A percentile compares a stretch with the other conserved stretches of the same genome.
Conservation (phyloP, 2,329 filamentous ascomycete species). For the Hymenoscyphus albidus region DNA sequence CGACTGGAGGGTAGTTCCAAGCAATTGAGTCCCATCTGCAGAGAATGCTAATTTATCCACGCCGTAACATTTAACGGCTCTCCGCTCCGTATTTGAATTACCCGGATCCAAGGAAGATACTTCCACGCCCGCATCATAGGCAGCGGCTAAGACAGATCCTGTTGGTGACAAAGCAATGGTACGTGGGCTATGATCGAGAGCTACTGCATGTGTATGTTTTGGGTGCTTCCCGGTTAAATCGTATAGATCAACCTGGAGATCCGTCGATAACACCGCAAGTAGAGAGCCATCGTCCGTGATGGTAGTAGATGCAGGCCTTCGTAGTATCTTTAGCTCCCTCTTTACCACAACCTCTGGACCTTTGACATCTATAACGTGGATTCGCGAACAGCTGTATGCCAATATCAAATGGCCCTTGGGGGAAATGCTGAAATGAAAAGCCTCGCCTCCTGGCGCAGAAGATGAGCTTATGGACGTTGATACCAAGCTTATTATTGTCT, state of each 20-base stretch:
- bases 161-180: conserved; percentile 78
- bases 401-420: conserved; percentile 70
- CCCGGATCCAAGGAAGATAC: conserved; percentile 69
- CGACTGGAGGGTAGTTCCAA: conserved; percentile 68
- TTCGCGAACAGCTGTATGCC: conserved; percentile 80
- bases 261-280: conserved; percentile 74
- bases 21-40: conserved; percentile 70
- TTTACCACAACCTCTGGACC: conserved; percentile 58
- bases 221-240: conserved; percentile 62
- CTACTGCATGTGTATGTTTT: conserved; percentile 68
- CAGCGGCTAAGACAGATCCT: conserved; percentile 76
- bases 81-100: conserved; percentile 61
- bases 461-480: conserved; percentile 82
- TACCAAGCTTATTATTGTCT: conserved; percentile 73
- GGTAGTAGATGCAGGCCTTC: conserved; percentile 71
- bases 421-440: conserved; percentile 79
- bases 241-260: conserved; percentile 85
- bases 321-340: conserved; percentile 74
- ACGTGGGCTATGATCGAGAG: conserved; percentile 73
- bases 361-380: conserved; percentile 71
- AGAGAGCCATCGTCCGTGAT: conserved; percentile 74
- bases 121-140: conserved; percentile 85
- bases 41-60: conserved; percentile 75
- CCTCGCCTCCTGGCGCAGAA: conserved; percentile 75
- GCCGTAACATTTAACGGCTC: conserved; percentile 73